Conservation (phyloP, 2,329 filamentous ascomycete genomes). For the Trichoderma afroharzianum region DNA sequence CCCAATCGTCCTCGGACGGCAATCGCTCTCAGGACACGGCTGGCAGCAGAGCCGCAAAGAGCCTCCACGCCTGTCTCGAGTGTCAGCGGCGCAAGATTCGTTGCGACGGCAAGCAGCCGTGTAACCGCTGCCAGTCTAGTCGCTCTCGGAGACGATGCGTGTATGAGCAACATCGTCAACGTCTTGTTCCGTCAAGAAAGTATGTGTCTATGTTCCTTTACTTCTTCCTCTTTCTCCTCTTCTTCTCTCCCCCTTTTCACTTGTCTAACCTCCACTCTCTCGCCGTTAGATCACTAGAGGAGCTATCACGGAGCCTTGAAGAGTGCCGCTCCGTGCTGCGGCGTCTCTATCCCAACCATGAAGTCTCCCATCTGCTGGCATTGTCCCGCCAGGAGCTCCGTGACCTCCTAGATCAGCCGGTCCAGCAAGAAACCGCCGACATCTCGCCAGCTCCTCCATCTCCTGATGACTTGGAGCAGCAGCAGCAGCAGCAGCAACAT, state of each 20-base stretch:
- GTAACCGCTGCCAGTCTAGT: constrained; percentile 78
- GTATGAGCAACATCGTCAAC: constrained; percentile 76
- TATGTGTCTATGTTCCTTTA: constrained; percentile 28
- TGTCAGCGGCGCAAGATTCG: constrained; percentile 80
- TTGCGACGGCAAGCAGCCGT: constrained; percentile 77
- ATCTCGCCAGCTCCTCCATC: not conserved
- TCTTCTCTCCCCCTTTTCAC: not conserved
- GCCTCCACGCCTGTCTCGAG: constrained; percentile 66
- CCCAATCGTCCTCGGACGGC: constrained; percentile 21
- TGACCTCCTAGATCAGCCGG: constrained; percentile 47
- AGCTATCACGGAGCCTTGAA: constrained; percentile 61
- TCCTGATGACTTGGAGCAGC: constrained; percentile 22
- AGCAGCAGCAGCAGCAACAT: constrained; percentile 40
- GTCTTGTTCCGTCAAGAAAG: constrained; percentile 76
- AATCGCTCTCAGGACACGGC: constrained; percentile 36
- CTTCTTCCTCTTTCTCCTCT: not conserved
- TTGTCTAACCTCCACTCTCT: not conserved
- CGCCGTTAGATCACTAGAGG: constrained; percentile 51
- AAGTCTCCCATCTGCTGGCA: constrained; percentile 47
- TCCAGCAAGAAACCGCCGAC: constrained; percentile 44
- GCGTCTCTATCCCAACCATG: constrained; percentile 58
- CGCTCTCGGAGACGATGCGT: constrained; percentile 74
- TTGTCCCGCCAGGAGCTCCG: constrained; percentile 59
- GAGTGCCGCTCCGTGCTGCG: constrained; percentile 62
- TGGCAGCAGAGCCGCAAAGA: constrained; percentile 50